Conservation (phyloP, 331 rosid genomes). For the Erythrophleum ivorense region DNA sequence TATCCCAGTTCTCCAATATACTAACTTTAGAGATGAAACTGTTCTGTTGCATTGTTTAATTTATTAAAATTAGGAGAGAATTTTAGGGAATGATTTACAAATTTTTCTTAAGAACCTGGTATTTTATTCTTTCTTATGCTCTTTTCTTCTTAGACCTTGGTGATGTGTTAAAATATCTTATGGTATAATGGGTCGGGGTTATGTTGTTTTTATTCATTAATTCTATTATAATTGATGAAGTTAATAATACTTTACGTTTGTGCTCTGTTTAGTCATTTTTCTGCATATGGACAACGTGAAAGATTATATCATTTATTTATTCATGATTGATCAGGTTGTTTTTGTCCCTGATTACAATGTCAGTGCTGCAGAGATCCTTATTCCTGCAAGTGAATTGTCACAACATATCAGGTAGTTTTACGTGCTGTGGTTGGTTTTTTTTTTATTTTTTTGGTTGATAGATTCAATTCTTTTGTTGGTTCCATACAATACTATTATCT, state of each 20-base stretch:
- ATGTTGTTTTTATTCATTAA: neutral
- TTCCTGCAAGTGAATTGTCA: conserved; percentile 97
- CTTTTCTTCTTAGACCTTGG: conserved; percentile 16
- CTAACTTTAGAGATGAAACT: neutral
- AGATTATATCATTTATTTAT: conserved; percentile 32
- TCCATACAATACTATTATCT: conserved; percentile 14
- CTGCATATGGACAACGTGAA: conserved; percentile 16
- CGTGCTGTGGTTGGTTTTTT: conserved; percentile 29
- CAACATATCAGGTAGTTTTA: conserved; percentile 86
- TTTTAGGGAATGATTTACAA: neutral
- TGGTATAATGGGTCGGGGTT: neutral
- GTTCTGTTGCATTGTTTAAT: conserved; percentile 1
- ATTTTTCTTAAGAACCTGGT: conserved; percentile 4
- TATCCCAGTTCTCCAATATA: neutral
- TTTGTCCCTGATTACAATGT: conserved; percentile 98
- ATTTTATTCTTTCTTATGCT: conserved; percentile 30
- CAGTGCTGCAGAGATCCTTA: conserved; percentile 89
- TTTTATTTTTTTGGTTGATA: neutral
- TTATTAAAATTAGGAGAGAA: neutral
- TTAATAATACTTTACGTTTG: conserved; percentile 6
- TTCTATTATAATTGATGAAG: conserved; percentile 18
- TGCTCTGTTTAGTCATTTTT: conserved; percentile 6
- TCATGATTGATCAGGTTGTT: conserved; percentile 66
- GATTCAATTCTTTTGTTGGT: conserved; percentile 23
- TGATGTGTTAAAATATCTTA: neutral